phyloP scores from a whole-genome alignment of 306 rosid species.

The Malus asiatica region DNA sequence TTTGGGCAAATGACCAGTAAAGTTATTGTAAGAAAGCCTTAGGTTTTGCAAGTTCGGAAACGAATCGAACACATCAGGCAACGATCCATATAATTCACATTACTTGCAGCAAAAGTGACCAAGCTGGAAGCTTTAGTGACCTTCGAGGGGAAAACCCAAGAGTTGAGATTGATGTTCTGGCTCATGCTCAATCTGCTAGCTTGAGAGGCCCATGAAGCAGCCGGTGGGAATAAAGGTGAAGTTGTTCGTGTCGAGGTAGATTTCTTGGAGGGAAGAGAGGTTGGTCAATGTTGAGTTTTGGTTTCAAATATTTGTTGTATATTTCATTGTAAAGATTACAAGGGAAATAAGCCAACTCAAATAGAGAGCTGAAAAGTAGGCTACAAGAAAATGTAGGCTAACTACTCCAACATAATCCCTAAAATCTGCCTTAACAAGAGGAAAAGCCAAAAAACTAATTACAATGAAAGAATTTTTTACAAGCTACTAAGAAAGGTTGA shows the following conservation, averaged over 20 bases:
- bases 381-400: too few species aligned
- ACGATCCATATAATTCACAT: constrained; percentile 30
- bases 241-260: constrained; percentile 42
- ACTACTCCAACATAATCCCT: too few species aligned
- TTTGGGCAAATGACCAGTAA: constrained; percentile 54
- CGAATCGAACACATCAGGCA: constrained; percentile 54
- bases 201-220: constrained; percentile 38
- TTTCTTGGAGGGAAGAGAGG: constrained; percentile 32
- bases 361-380: too few species aligned
- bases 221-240: constrained; percentile 42
- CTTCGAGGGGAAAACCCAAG: constrained; percentile 48
- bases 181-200: constrained; percentile 45
- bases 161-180: constrained; percentile 22
- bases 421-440: too few species aligned
- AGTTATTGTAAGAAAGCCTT: constrained; percentile 72
- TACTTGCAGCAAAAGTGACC: constrained; percentile 31
- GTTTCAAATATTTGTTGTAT: too few species aligned
- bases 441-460: too few species aligned
- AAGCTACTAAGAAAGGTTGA: too few species aligned
- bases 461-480: too few species aligned
- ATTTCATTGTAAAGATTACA: too few species aligned
- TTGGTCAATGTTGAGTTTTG: constrained; percentile 21
- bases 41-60: constrained; percentile 33
- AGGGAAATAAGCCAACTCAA: too few species aligned
- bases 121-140: constrained; percentile 34